Percentiles rank a stretch among this genome's conserved stretches.
These are phyloP conservation scores for Skeletonema menzelii DNA, from an alignment of 108 stramenopile species.

Conservation along the genomic window DNA sequence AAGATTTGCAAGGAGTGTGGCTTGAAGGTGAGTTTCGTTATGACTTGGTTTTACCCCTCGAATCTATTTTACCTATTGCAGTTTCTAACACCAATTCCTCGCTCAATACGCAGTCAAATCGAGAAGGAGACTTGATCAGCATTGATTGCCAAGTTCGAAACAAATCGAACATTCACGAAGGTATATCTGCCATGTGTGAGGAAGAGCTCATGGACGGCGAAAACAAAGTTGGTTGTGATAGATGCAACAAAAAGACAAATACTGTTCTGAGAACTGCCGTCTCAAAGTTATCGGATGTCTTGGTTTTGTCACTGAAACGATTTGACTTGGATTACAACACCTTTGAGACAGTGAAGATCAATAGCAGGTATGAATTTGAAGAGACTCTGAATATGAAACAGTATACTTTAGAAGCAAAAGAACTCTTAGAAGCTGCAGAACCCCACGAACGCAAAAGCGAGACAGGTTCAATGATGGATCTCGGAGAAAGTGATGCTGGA, in stretches of 20 bases:
- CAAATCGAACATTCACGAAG: slow-evolving; percentile 91
- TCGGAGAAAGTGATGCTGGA: slow-evolving; percentile 44
- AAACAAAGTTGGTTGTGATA: slow-evolving; percentile 95
- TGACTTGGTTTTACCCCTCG: background rate
- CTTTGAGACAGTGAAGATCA: slow-evolving; percentile 99
- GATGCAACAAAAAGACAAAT: slow-evolving; percentile 94
- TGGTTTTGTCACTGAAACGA: slow-evolving; percentile 94
- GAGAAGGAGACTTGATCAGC: slow-evolving; percentile 91
- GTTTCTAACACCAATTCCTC: background rate
- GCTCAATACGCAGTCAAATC: slow-evolving; percentile 66
- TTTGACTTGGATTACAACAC: slow-evolving; percentile 98
- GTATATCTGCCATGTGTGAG: slow-evolving; percentile 88
- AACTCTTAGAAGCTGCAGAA: slow-evolving; percentile 61
- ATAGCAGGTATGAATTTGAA: slow-evolving; percentile 94
- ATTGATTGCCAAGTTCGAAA: slow-evolving; percentile 95
- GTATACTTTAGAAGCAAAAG: slow-evolving; percentile 93
- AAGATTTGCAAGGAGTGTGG: slow-evolving; percentile 94
- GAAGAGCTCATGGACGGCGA: slow-evolving; percentile 97
- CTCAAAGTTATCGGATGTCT: slow-evolving; percentile 87
- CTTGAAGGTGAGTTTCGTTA: slow-evolving; percentile 63
- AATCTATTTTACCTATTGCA: background rate
- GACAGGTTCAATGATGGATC: slow-evolving; percentile 41
- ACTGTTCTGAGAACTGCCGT: slow-evolving; percentile 89
- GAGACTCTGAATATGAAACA: slow-evolving; percentile 93
- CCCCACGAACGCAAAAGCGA: slow-evolving; percentile 44